A percentile compares a stretch with the other conserved stretches of the same genome.
phyloP scores from a whole-genome alignment of 306 rosid genomes.

The Sindora glabra region DNA sequence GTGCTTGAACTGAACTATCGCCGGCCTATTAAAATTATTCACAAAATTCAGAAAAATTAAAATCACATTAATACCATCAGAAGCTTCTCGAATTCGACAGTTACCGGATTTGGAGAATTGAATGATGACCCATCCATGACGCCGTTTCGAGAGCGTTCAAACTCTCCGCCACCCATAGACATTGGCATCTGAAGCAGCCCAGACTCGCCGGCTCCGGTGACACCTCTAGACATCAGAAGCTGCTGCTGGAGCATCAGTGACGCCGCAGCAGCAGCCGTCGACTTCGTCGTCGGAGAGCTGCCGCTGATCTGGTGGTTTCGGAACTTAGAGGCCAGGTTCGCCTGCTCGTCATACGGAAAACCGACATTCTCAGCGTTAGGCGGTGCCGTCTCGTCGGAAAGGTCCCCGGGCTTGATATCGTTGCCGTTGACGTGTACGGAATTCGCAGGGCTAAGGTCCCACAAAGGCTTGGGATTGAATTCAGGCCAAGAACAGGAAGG shows the following conservation, averaged over 20 bases:
- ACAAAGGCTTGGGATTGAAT: too few species aligned
- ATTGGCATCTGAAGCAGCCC: conserved; percentile 47
- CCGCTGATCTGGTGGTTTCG: conserved; percentile 66
- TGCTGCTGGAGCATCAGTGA: conserved; percentile 81
- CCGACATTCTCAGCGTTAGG: conserved; percentile 18
- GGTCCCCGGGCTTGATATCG: conserved; percentile 8
- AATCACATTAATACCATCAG: background rate
- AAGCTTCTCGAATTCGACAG: too few species aligned
- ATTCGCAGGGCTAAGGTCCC: conserved; percentile 8
- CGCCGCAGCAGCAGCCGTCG: conserved; percentile 43
- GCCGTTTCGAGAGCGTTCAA: conserved; percentile 53
- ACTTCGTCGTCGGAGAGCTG: conserved; percentile 16
- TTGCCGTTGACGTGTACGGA: background rate
- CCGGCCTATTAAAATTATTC: conserved; percentile 21
- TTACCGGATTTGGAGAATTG: conserved; percentile 47
- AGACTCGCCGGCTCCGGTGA: conserved; percentile 20
- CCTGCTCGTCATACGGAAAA: conserved; percentile 45
- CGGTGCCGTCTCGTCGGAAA: conserved; percentile 27
- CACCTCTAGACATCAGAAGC: conserved; percentile 43
- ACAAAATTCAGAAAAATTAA: background rate
- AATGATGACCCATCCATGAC: conserved; percentile 58
- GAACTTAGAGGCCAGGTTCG: conserved; percentile 59
- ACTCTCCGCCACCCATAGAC: conserved; percentile 28
- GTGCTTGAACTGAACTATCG: conserved; percentile 42
- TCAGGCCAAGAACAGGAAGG: conserved; percentile 60